Base-by-base conservation (phyloP, 1,284 basidiomycete species). In the Ceratobasidium sp. region DNA sequence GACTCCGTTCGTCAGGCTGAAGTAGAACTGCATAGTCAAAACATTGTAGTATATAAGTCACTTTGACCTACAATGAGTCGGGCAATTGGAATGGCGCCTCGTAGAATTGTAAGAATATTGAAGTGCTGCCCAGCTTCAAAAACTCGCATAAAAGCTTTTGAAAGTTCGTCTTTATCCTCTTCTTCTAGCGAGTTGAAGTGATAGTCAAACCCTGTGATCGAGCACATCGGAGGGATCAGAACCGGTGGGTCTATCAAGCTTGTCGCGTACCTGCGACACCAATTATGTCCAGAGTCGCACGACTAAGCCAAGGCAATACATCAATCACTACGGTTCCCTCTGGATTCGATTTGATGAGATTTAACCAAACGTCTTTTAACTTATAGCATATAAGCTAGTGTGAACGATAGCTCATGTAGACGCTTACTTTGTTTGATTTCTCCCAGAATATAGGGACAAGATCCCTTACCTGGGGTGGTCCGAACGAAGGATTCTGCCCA, bases 161-260 rank as follows among this genome's bases (percentile, higher is more conserved):
- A 60, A 20, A 64, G 49, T 42, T 60, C 58, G 33, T 53, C 55
- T 23, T 60, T 44, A 39, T 73, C 71, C 6, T 63, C 53, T 10
- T 61, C 56, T 9, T 73, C 71, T 4, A 80, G 77, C 7, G 28
- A 81, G 85, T 86, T 0, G 86, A 86, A 23, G 84, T 80, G 12
- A 85, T 86, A 71, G 87, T 87, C 28, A 87, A 82, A 77, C 86
- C 87, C 55, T 87, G 81, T 0, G 20, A 23, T 12, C 44, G 2
- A 44, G 13, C 87, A 7, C 83, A 81, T 63, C 84, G 83, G 20
- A 26, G 63, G 10, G n/a, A 13, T 13, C 42, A 7, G 2, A 46
- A 23, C 39, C 18, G 20, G 66, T 39, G 18, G 15, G 56, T 12
- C 23, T n/a, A 26, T 23, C 12, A 6, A 20, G 40, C 20, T 4